Evolutionary conservation across 2,329 filamentous ascomycete genomes (phyloP).

Genomic region (Aspergillus fumigatus): DNA sequence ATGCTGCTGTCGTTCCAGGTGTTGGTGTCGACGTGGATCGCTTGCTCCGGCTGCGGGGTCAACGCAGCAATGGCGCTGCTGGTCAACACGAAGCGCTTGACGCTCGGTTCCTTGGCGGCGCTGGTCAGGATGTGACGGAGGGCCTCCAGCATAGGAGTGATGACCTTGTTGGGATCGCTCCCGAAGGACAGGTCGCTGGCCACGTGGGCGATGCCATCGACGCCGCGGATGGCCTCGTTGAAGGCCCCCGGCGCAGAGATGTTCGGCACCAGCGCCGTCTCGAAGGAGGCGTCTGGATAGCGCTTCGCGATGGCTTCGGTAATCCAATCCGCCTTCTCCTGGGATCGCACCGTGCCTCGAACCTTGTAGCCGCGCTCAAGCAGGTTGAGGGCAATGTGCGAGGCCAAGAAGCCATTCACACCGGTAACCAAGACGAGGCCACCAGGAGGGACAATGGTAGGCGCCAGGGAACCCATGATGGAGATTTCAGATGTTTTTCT

Average conservation of each 20-base stretch:
- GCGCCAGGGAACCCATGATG: background rate
- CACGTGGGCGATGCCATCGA: background rate
- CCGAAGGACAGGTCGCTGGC: background rate
- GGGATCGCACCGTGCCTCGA: constrained; percentile 42
- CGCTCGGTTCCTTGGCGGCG: background rate
- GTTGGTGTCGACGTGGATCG: background rate
- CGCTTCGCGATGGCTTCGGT: background rate
- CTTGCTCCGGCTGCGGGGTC: background rate
- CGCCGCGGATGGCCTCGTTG: background rate
- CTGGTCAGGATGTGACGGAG: background rate
- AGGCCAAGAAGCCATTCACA: constrained; percentile 44
- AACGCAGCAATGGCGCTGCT: background rate
- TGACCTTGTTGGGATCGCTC: background rate
- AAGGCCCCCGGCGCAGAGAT: background rate
- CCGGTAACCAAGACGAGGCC: constrained; percentile 43
- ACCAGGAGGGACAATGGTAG: background rate
- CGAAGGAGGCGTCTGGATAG: background rate
- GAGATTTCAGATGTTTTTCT: background rate
- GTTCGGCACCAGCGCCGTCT: background rate
- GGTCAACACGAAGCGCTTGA: constrained; percentile 2
- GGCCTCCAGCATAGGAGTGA: background rate
- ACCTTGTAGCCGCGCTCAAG: constrained; percentile 41
- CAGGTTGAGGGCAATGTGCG: constrained; percentile 40
- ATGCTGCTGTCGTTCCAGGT: background rate
- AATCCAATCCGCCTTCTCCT: constrained; percentile 13